Evolutionary conservation across 1,284 basidiomycete species (phyloP), one percentile per base, ranked within the genome.

Genomic region (Termitomyces sp.): DNA sequence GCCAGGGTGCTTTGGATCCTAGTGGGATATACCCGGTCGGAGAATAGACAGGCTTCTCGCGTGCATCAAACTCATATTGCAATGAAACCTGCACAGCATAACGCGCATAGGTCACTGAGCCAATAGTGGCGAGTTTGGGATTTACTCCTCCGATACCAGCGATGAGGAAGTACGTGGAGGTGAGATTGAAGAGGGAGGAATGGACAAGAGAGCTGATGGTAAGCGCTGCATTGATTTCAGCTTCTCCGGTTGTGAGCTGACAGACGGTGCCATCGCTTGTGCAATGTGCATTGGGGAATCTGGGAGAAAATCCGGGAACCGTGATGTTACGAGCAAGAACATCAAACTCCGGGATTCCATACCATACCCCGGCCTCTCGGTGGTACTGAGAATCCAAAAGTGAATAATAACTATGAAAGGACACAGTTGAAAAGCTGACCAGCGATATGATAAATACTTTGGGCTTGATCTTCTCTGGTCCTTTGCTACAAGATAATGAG

Each of bases 11-110:
- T 26, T 15, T 42, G 10, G 36, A 53, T n/a, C 46, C 53, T 31
- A 53, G 57, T 2, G 57, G 57, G 53, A 58, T 41, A 48, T 55
- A 58, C 4, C 57, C 57, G 10, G 53, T 58, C 15, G 57, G 53
- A 38, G 34, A 50, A 28, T 58, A 41, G 8, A 13, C 28, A 28
- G 57, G 57, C 46, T 51, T 58, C n/a, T 58, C 57, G 21, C 57
- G 57, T 15, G 54, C 57, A 26, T 58, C 54, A 38, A 58, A 55
- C 33, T 58, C 57, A 45, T 55, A 53, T 46, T 58, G 57, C 21
- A 58, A 31, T 13, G 45, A 47, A 36, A 58, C 54, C 36, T 58
- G 57, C 6, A 58, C 54, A 5, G 57, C 54, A 13, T 46, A 58
- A 19, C 57, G 57, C 15, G 57, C 54, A 39, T 55, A 55, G 21